phyloP scores from a whole-genome alignment of 768 basidiomycete genomes.

The Podaxis pistillaris region DNA sequence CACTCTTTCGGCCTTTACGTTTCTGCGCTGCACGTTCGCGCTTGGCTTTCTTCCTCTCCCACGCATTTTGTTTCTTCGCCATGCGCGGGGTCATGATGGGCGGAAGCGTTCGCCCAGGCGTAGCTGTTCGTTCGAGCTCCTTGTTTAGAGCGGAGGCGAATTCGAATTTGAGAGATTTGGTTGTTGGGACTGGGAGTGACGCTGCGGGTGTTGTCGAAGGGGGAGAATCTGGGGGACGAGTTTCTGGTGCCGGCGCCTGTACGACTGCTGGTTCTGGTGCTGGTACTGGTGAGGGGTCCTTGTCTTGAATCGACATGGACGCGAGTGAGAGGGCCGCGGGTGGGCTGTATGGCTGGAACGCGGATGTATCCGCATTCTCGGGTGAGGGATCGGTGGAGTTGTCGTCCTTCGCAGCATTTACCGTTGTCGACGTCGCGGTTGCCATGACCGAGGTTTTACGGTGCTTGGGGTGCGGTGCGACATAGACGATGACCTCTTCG shows the following conservation, averaged over 20 bases:
- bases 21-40: slow-evolving; percentile 1
- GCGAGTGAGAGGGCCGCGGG: slow-evolving; percentile 15
- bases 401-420: not conserved
- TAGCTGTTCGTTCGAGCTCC: not conserved
- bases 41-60: slow-evolving; percentile 19
- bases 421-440: not conserved
- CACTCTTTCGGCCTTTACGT: slow-evolving; percentile 3
- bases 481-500: slow-evolving; percentile 76
- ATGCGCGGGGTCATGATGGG: slow-evolving; percentile 26
- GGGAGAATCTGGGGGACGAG: not conserved
- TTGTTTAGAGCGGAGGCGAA: slow-evolving; percentile 11
- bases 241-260: not conserved
- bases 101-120: slow-evolving; percentile 13
- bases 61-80: slow-evolving; percentile 27
- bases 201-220: not conserved
- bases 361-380: slow-evolving; percentile 17
- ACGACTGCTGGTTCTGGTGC: not conserved
- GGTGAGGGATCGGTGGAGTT: not conserved
- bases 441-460: slow-evolving; percentile 26
- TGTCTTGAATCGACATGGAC: slow-evolving; percentile 11
- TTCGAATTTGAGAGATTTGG: not conserved
- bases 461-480: slow-evolving; percentile 60
- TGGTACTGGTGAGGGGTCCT: not conserved
- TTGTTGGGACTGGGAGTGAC: not conserved
- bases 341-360: slow-evolving; percentile 24